Base-by-base conservation (phyloP, 192 early-diverging fungal species). In the Allomyces macrogynus region DNA sequence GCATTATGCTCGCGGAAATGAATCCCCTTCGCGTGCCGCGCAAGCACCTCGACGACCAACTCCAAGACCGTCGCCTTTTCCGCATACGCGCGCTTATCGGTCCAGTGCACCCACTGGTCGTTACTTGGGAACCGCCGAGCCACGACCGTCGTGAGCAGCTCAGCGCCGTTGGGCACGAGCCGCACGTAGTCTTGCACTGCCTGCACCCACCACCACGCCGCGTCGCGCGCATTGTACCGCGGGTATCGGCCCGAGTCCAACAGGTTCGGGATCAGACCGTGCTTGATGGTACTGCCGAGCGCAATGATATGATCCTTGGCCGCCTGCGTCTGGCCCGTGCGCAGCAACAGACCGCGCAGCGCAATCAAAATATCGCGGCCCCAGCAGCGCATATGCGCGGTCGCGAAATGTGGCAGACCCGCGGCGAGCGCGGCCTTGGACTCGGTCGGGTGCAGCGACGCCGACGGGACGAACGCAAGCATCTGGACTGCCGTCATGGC, bases 311-410 rank as follows among this genome's bases (percentile, higher is more conserved):
- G 96, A 0, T 75, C 76, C 54, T 80, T 78, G 14, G 96, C 96
- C 0, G 83, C 92, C 22, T 87, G 77, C 68, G 74, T 89, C 64
- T 91, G 80, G 10, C 92, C 93, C 14, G 91, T 88, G 7, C 84
- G 74, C 62, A 99, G 65, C 26, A 95, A 76, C 40, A 92, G 72
- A 8, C 96, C 96, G 5, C 84, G 79, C 4, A 99, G 73, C 8
- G 89, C 77, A 66, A 99, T 93, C 70, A 96, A 94, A 32, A 95
- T 87, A 78, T 99, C 96, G 61, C 96, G 85, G n/a, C 96, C 96
- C 96, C 96, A 99, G 68, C 86, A 87, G 61, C 96, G 83, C 90
- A 95, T 94, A 65, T 94, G 87, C 60, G 83, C 77, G 10, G 84
- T 85, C 5, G 93, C 83, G 66, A 99, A 99, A 67, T 97, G 94